Percentiles rank a stretch among this genome's conserved stretches.
These are phyloP conservation scores for Globisporangium camurandrum DNA, from an alignment of 352 stramenopile genomes.

Conservation along the genomic window DNA sequence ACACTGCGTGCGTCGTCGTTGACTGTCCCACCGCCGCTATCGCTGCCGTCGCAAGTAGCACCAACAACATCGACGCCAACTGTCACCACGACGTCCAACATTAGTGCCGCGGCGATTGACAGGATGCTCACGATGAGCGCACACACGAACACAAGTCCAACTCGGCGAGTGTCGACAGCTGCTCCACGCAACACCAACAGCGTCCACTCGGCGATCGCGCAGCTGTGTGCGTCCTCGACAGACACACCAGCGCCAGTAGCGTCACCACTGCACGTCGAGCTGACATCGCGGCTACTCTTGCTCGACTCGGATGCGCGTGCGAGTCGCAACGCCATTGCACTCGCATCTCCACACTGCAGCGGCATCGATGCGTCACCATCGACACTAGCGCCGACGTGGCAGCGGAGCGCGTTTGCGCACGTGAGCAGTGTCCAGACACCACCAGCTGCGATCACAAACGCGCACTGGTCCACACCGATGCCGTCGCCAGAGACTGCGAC, in stretches of 20 bases:
- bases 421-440: slow-evolving; percentile 1
- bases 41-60: neutral
- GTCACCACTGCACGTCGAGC: neutral
- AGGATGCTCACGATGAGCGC: neutral
- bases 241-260: neutral
- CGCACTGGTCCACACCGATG: neutral
- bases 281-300: slow-evolving; percentile 1
- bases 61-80: too few species aligned
- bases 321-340: neutral
- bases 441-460: neutral
- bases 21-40: neutral
- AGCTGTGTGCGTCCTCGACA: neutral
- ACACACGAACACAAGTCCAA: neutral
- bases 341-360: neutral
- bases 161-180: neutral
- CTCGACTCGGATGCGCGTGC: slow-evolving; percentile 3
- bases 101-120: too few species aligned
- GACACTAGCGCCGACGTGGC: slow-evolving; percentile 5
- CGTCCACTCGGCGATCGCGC: neutral
- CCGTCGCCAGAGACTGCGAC: neutral
- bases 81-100: neutral
- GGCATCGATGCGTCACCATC: too few species aligned
- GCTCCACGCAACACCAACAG: neutral
- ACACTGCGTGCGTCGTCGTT: neutral
- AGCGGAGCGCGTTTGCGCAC: slow-evolving; percentile 1